phyloP scores from a whole-genome alignment of 139 green algal species.

The Mesotaenium endlicherianum region DNA sequence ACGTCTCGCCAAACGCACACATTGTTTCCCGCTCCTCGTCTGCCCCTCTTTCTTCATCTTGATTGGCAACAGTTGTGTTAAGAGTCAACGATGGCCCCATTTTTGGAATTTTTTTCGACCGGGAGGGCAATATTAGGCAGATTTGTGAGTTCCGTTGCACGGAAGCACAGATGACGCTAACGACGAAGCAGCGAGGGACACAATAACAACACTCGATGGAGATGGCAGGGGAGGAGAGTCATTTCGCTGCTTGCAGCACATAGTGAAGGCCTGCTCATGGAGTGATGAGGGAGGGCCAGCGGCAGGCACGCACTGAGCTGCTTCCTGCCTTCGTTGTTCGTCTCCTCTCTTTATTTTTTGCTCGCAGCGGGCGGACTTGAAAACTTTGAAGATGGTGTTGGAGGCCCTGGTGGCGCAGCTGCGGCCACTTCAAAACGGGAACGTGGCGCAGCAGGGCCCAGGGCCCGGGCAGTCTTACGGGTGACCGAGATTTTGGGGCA shows the following conservation, averaged over 20 bases:
- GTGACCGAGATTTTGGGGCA: too few relatives aligned
- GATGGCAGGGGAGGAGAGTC: neutral
- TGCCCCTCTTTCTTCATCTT: neutral
- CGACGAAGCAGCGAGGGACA: too few relatives aligned
- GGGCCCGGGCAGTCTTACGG: too few relatives aligned
- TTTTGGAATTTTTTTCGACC: neutral
- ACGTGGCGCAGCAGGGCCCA: neutral
- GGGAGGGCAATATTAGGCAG: neutral
- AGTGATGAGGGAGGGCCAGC: neutral
- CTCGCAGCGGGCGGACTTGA: conserved; percentile 32
- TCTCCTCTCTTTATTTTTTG: conserved; percentile 11
- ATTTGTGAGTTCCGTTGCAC: too few relatives aligned
- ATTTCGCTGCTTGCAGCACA: neutral
- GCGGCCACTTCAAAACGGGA: conserved; percentile 37
- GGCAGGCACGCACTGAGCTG: neutral
- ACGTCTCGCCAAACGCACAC: too few relatives aligned
- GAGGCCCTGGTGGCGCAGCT: conserved; percentile 40
- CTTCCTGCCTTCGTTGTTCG: neutral
- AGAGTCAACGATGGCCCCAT: neutral
- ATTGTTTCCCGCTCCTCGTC: neutral
- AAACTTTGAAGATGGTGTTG: conserved; percentile 26
- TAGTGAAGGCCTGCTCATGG: neutral
- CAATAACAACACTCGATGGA: neutral
- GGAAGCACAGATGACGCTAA: too few relatives aligned
- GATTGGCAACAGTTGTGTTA: neutral